Percentiles rank a stretch among this genome's conserved stretches.
phyloP scores from a whole-genome alignment of 768 basidiomycete genomes.

The Hypholoma fasciculare region DNA sequence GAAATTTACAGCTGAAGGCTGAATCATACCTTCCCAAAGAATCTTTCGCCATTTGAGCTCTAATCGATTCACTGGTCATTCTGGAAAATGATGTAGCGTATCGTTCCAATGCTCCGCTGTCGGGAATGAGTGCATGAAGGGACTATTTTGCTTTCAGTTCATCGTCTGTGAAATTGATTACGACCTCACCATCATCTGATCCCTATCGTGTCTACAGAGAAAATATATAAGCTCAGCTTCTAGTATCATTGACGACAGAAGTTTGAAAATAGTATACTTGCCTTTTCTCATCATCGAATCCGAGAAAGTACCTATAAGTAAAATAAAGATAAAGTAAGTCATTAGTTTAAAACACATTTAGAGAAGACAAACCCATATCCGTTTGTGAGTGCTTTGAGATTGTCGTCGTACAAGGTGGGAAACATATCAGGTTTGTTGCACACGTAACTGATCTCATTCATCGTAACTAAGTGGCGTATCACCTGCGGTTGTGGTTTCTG shows the following conservation, averaged over 20 bases:
- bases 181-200: conserved; percentile 1
- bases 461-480: not conserved
- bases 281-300: conserved; percentile 5
- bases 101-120: conserved; percentile 8
- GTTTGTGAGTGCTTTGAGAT: not conserved
- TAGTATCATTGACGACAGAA: not conserved
- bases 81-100: conserved; percentile 16
- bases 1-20: not conserved
- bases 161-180: not conserved
- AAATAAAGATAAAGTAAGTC: not conserved
- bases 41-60: not conserved
- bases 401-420: not conserved
- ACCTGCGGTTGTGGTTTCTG: not conserved
- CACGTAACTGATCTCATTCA: not conserved
- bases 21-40: not conserved
- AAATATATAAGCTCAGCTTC: not conserved
- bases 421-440: not conserved
- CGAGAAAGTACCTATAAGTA: not conserved
- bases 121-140: conserved; percentile 8
- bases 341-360: no score
- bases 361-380: conserved; percentile 5
- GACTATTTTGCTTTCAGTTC: not conserved
- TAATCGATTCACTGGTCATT: not conserved
- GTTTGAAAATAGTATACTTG: not conserved
- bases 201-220: conserved; percentile 3